Conservation (phyloP, 352 stramenopile species). For the Lagenidium giganteum region DNA sequence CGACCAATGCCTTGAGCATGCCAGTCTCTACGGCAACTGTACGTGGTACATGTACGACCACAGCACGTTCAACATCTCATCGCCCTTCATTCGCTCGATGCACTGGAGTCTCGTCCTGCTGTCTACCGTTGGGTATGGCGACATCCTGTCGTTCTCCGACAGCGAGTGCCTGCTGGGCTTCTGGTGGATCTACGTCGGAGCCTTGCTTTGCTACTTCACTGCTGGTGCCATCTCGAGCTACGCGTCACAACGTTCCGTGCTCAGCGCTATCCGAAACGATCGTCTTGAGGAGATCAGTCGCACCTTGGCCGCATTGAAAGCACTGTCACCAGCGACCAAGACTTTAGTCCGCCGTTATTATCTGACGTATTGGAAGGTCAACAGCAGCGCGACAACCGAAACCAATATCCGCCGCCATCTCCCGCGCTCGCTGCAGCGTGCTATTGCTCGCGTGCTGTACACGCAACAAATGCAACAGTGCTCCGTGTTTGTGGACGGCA, state of each 20-base stretch:
- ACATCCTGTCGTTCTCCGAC: too few species aligned
- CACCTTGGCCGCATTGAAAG: slow-evolving; percentile 25
- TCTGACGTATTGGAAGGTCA: slow-evolving; percentile 53
- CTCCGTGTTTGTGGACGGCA: too few species aligned
- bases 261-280: too few species aligned
- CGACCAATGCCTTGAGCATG: too few species aligned
- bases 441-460: slow-evolving; percentile 23
- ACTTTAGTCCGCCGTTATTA: slow-evolving; percentile 39
- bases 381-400: slow-evolving; percentile 38
- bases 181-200: slow-evolving; percentile 21
- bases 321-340: slow-evolving; percentile 29
- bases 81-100: too few species aligned
- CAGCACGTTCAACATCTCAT: too few species aligned
- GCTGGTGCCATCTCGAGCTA: slow-evolving; percentile 16
- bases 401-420: slow-evolving; percentile 31
- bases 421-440: slow-evolving; percentile 25
- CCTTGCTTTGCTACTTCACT: slow-evolving; percentile 21
- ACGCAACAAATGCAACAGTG: slow-evolving; percentile 22
- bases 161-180: too few species aligned
- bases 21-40: too few species aligned
- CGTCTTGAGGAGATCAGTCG: slow-evolving; percentile 55
- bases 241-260: too few species aligned
- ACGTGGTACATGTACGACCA: too few species aligned
- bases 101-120: too few species aligned
- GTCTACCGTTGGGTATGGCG: too few species aligned